Conservation (phyloP, 306 rosid genomes). For the Canavalia ensiformis region DNA sequence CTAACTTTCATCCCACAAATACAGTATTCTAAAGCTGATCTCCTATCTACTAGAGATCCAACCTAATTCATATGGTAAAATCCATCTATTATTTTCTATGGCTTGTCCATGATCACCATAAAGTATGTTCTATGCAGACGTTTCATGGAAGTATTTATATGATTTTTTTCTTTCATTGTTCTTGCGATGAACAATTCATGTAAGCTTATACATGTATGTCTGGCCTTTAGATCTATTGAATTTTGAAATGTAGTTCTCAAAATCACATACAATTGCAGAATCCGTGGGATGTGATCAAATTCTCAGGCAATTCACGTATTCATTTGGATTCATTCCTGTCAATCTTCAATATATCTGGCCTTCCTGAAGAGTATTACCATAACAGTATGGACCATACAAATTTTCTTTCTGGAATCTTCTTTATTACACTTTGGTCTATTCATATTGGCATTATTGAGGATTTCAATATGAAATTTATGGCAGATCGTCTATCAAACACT, state of each 20-base stretch:
- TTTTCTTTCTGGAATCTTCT: slow-evolving; percentile 37
- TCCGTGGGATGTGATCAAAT: slow-evolving; percentile 84
- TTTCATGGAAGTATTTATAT: slow-evolving; percentile 12
- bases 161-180: neutral
- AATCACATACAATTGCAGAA: slow-evolving; percentile 67
- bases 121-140: neutral
- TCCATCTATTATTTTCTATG: neutral
- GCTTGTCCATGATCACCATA: slow-evolving; percentile 10
- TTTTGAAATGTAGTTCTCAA: slow-evolving; percentile 35
- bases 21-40: neutral
- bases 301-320: slow-evolving; percentile 79
- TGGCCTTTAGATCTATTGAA: slow-evolving; percentile 20
- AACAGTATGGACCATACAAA: slow-evolving; percentile 63
- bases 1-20: neutral
- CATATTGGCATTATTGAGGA: slow-evolving; percentile 34
- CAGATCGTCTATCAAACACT: slow-evolving; percentile 65
- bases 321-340: slow-evolving; percentile 97
- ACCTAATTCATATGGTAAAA: neutral
- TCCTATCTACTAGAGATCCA: neutral
- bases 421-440: slow-evolving; percentile 3
- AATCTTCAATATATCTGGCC: slow-evolving; percentile 88
- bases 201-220: neutral
- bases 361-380: slow-evolving; percentile 84
- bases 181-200: slow-evolving; percentile 26
- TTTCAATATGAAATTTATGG: slow-evolving; percentile 37